A percentile compares a stretch with the other conserved stretches of the same genome.
Evolutionary conservation across 106 monocot species (phyloP).

Genomic region (Allium sativum): DNA sequence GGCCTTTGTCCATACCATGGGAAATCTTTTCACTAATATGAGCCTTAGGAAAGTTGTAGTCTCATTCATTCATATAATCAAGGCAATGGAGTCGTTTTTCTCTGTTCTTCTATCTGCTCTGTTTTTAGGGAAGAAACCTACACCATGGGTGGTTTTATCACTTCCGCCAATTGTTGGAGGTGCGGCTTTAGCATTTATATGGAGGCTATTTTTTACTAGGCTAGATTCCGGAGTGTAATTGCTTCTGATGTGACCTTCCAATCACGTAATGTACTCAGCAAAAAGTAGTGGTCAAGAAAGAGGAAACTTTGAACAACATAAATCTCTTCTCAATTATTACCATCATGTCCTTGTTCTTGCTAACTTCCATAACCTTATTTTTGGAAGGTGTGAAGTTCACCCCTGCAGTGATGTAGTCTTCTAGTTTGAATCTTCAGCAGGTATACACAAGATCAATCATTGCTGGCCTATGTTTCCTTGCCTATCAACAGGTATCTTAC

Average conservation of each 20-base stretch:
- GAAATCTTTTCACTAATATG: constrained; percentile 80
- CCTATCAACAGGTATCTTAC: constrained; percentile 93
- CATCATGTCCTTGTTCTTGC: constrained; percentile 66
- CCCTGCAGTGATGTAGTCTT: constrained; percentile 63
- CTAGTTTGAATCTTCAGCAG: constrained; percentile 66
- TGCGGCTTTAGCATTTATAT: constrained; percentile 58
- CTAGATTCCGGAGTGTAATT: constrained; percentile 98
- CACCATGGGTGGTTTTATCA: constrained; percentile 40
- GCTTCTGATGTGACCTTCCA: constrained; percentile 84
- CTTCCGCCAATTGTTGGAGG: constrained; percentile 70
- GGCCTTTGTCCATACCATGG: constrained; percentile 68
- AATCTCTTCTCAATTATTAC: constrained; percentile 94
- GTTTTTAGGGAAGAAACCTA: constrained; percentile 60
- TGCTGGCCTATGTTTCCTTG: constrained; percentile 82
- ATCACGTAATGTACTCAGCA: constrained; percentile 94
- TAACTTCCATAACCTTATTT: constrained; percentile 38
- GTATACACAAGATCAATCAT: constrained; percentile 59
- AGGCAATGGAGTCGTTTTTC: constrained; percentile 81
- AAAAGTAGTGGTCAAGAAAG: constrained; percentile 77
- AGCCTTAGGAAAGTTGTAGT: constrained; percentile 73
- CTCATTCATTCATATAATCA: constrained; percentile 72
- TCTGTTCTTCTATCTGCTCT: constrained; percentile 65
- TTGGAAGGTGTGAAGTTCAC: constrained; percentile 72
- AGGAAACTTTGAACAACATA: constrained; percentile 94
- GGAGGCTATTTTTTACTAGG: constrained; percentile 76